phyloP scores from a whole-genome alignment of 2,329 filamentous ascomycete species.

The Fusarium sororula region DNA sequence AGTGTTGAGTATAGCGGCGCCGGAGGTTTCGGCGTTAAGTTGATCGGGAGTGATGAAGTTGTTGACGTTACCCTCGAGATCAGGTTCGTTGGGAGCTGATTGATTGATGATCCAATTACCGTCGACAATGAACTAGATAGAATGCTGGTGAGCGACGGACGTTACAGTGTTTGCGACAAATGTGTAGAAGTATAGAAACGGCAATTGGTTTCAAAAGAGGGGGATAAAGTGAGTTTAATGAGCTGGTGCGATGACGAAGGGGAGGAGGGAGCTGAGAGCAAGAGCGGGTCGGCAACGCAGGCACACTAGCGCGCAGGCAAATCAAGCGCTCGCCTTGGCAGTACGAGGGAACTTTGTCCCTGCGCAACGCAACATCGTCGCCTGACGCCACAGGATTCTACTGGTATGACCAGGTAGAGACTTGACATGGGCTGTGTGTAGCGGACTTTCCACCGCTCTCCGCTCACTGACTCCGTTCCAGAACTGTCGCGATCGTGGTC shows the following conservation, averaged over 20 bases:
- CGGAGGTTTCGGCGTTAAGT: constrained; percentile 61
- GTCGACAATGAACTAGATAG: constrained; percentile 88
- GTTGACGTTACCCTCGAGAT: constrained; percentile 87
- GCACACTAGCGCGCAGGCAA: constrained; percentile 40
- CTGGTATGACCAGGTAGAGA: constrained; percentile 26
- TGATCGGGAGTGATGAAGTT: constrained; percentile 85
- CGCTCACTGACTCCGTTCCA: constrained; percentile 35
- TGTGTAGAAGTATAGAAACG: constrained; percentile 16
- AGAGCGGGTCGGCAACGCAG: constrained; percentile 37
- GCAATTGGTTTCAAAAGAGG: constrained; percentile 36
- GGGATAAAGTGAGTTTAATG: constrained; percentile 28
- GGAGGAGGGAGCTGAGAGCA: constrained; percentile 22
- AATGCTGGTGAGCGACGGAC: constrained; percentile 37
- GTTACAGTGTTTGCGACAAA: constrained; percentile 7
- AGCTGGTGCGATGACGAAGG: constrained; percentile 36
- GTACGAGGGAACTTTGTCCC: constrained; percentile 16
- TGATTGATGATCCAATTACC: constrained; percentile 88
- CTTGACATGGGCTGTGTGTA: constrained; percentile 26
- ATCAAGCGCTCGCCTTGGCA: constrained; percentile 36
- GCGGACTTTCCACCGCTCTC: constrained; percentile 32
- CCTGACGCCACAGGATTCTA: constrained; percentile 28
- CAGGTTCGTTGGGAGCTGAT: constrained; percentile 81
- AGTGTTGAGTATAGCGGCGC: constrained; percentile 69
- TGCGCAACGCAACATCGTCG: constrained; percentile 12
- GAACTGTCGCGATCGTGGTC: constrained; percentile 27